phyloP scores from a whole-genome alignment of 805 yeast genomes.

The Kluyveromyces siamensis region DNA sequence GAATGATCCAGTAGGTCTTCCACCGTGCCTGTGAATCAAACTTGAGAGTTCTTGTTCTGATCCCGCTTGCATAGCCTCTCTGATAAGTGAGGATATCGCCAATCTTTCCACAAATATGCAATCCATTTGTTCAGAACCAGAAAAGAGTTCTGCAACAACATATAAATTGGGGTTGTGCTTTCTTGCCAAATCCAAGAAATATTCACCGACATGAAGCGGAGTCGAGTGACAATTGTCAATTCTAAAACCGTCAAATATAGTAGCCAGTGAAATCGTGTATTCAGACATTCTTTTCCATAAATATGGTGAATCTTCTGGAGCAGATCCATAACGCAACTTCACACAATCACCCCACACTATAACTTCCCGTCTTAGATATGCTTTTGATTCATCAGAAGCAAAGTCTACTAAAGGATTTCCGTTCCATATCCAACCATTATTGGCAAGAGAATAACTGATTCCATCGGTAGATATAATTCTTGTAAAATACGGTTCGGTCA shows the following conservation, averaged over 20 bases:
- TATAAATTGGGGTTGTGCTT: conserved; percentile 74
- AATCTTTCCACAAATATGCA: conserved; percentile 82
- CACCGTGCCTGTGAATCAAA: conserved; percentile 86
- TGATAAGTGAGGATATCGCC: conserved; percentile 78
- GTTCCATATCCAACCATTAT: conserved; percentile 98
- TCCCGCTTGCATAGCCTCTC: conserved; percentile 98
- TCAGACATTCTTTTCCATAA: conserved; percentile 83
- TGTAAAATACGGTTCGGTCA: conserved; percentile 85
- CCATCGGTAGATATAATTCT: conserved; percentile 48
- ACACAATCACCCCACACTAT: conserved; percentile 98
- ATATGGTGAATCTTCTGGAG: conserved; percentile 76
- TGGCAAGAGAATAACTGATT: conserved; percentile 64
- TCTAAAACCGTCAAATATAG: conserved; percentile 75
- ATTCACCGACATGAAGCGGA: conserved; percentile 90
- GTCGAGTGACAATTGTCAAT: conserved; percentile 96
- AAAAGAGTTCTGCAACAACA: conserved; percentile 88
- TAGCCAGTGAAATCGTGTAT: conserved; percentile 66
- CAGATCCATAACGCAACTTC: conserved; percentile 74
- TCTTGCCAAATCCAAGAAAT: conserved; percentile 81
- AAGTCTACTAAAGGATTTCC: conserved; percentile 91
- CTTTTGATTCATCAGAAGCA: conserved; percentile 71
- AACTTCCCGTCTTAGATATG: conserved; percentile 84
- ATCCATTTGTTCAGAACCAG: conserved; percentile 89
- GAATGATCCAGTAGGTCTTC: conserved; percentile 89
- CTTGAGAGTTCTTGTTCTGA: conserved; percentile 78